phyloP scores from a whole-genome alignment of 345 rosid species.

The Corchorus olitorius region DNA sequence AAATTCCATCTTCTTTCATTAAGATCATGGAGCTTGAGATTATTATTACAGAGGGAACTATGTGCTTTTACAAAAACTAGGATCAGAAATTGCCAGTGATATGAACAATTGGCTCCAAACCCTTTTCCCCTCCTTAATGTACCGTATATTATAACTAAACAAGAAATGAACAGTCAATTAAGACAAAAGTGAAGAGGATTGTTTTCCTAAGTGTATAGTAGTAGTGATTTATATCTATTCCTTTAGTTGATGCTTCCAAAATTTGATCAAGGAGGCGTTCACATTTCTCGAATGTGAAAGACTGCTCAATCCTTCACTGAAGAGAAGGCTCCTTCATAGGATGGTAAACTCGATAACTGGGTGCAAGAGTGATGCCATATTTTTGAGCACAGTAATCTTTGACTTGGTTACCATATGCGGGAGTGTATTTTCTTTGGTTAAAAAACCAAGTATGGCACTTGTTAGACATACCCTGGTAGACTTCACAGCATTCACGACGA shows the following conservation, averaged over 20 bases:
- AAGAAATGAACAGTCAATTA: background rate
- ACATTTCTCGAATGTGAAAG: too few species aligned
- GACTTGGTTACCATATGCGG: background rate
- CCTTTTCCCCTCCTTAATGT: background rate
- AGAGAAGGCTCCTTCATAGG: background rate
- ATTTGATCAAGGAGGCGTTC: background rate
- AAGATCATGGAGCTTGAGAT: background rate
- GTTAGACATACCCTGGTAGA: background rate
- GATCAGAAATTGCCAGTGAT: background rate
- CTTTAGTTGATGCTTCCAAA: background rate
- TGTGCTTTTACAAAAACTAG: background rate
- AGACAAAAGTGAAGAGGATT: background rate
- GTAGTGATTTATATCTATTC: background rate
- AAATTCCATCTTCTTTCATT: background rate
- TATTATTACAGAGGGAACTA: background rate
- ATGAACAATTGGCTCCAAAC: background rate
- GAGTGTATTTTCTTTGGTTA: background rate
- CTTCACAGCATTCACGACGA: background rate
- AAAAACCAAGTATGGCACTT: constrained; percentile 5
- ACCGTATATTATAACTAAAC: background rate
- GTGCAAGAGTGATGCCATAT: constrained; percentile 8
- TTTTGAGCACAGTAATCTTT: background rate
- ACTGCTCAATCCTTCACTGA: background rate
- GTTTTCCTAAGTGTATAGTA: too few species aligned
- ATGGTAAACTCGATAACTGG: background rate